Evolutionary conservation across 257 asterid species (phyloP).

Genomic region (Solanum tarijense): DNA sequence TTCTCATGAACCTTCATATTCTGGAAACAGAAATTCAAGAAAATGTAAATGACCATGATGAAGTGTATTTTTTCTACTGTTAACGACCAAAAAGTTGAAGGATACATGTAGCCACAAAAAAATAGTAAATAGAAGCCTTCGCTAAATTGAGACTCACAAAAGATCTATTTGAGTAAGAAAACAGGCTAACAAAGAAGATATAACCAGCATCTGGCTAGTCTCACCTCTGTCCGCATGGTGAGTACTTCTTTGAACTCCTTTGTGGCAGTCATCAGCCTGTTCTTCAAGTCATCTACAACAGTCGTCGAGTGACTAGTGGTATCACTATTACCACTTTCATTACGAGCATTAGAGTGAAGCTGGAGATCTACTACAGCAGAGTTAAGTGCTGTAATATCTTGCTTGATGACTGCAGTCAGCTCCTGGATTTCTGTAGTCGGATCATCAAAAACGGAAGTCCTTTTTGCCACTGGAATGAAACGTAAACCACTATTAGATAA

Average conservation of each 20-base stretch:
- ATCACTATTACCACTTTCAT: slow-evolving; percentile 52
- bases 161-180: not conserved
- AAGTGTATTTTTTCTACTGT: slow-evolving; percentile 1
- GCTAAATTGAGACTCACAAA: not conserved
- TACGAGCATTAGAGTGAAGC: slow-evolving; percentile 52
- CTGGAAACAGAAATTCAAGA: slow-evolving; percentile 20
- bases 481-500: not conserved
- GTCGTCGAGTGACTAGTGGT: slow-evolving; percentile 80
- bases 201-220: slow-evolving; percentile 1
- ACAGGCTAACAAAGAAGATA: not conserved
- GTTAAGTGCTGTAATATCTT: slow-evolving; percentile 86
- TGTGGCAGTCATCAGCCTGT: slow-evolving; percentile 78
- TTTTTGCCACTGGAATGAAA: slow-evolving; percentile 72
- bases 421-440: slow-evolving; percentile 95
- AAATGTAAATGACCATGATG: not conserved
- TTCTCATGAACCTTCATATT: slow-evolving; percentile 80
- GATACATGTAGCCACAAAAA: not conserved
- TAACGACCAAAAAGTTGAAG: not conserved
- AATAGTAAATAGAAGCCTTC: not conserved
- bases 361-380: slow-evolving; percentile 89
- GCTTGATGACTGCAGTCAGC: slow-evolving; percentile 83
- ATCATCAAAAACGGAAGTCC: slow-evolving; percentile 82
- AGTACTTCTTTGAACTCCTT: slow-evolving; percentile 93
- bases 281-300: slow-evolving; percentile 90
- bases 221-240: slow-evolving; percentile 94